Conservation (phyloP, 495 filamentous ascomycete genomes). For the Aspergillus campestris region DNA sequence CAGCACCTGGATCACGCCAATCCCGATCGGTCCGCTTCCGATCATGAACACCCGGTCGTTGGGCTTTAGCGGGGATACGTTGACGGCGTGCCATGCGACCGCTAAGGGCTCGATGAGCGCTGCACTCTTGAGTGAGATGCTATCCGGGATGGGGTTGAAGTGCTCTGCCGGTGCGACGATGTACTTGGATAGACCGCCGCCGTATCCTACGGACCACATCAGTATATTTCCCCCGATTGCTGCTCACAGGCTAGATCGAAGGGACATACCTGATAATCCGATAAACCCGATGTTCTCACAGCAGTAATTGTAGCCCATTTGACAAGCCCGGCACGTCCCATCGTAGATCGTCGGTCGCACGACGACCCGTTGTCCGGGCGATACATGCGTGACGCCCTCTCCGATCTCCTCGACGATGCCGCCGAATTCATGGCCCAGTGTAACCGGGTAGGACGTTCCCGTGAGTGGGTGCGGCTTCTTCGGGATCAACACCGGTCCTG, state of each 20-base stretch:
- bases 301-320: conserved; percentile 44
- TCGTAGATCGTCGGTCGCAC: conserved; percentile 57
- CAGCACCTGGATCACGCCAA: conserved; percentile 52
- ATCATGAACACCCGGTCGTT: conserved; percentile 46
- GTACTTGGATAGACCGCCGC: conserved; percentile 19
- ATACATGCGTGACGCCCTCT: conserved; percentile 38
- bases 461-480: conserved; percentile 47
- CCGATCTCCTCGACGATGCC: conserved; percentile 52
- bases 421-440: conserved; percentile 54
- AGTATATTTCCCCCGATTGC: neutral
- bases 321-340: conserved; percentile 44
- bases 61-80: conserved; percentile 39
- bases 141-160: conserved; percentile 17
- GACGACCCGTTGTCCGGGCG: conserved; percentile 44
- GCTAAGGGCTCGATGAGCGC: conserved; percentile 54
- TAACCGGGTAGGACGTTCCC: conserved; percentile 42
- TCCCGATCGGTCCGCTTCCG: conserved; percentile 55
- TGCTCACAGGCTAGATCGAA: too few relatives aligned
- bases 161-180: conserved; percentile 22
- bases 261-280: conserved; percentile 40
- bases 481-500: conserved; percentile 46
- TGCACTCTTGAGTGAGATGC: conserved; percentile 14
- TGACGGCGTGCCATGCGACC: conserved; percentile 61
- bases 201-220: conserved; percentile 13
- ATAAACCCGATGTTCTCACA: conserved; percentile 54